Conservation (phyloP, 176 grass and related monocot genomes). For the Thinopyrum elongatum region DNA sequence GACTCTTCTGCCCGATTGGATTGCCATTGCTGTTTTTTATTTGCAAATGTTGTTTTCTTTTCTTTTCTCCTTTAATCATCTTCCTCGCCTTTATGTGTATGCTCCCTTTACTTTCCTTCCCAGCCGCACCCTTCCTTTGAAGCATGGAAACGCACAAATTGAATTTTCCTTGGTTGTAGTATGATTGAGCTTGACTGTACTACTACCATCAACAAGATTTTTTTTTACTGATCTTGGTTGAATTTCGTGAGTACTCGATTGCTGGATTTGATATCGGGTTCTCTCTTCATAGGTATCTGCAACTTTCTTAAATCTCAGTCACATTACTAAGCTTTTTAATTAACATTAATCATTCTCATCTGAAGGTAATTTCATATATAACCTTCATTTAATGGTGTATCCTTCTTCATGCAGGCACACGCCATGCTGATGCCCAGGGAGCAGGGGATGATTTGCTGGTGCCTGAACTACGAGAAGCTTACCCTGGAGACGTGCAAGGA, state of each 20-base stretch:
- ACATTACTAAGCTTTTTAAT: background rate
- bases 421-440: constrained; percentile 45
- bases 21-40: too few species aligned
- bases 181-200: background rate
- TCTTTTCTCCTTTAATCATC: too few species aligned
- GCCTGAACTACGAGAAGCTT: constrained; percentile 16
- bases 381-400: background rate
- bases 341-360: background rate
- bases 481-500: too few species aligned
- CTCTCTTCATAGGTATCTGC: background rate
- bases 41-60: too few species aligned
- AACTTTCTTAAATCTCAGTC: background rate
- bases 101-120: background rate
- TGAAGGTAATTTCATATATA: too few species aligned
- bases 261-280: background rate
- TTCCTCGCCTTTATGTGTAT: background rate
- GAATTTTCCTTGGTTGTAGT: background rate
- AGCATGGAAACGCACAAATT: background rate
- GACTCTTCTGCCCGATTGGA: too few species aligned
- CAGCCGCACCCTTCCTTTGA: background rate
- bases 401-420: constrained; percentile 49
- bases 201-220: too few species aligned
- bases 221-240: background rate
- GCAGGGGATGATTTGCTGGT: background rate
- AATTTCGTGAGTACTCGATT: background rate